Evolutionary conservation across 73 alveolate species (phyloP).

Genomic region (Paramecium tetraurelia): DNA sequence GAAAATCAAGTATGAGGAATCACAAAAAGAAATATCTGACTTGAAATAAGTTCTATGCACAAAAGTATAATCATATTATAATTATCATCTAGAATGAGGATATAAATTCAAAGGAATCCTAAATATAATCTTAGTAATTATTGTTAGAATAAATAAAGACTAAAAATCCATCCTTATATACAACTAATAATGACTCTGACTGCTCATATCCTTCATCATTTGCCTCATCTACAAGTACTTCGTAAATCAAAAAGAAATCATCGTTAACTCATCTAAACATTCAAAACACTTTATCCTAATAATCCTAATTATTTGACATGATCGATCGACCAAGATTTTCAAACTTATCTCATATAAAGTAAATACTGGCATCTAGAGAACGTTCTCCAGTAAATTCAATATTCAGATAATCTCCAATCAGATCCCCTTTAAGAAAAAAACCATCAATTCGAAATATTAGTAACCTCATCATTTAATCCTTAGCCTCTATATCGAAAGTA

Average conservation of each 20-base stretch:
- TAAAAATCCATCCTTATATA: slow-evolving; percentile 17
- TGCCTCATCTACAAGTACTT: slow-evolving; percentile 43
- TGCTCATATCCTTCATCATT: slow-evolving; percentile 39
- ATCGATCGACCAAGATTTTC: slow-evolving; percentile 26
- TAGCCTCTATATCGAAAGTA: slow-evolving; percentile 31
- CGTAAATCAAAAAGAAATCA: slow-evolving; percentile 17
- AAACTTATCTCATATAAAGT: background rate
- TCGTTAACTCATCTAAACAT: background rate
- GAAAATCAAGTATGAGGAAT: background rate
- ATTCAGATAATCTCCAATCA: background rate
- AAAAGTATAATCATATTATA: background rate
- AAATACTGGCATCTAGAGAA: background rate
- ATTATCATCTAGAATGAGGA: background rate
- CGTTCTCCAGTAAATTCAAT: background rate
- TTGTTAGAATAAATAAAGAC: background rate
- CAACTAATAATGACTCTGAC: slow-evolving; percentile 32
- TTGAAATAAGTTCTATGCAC: background rate
- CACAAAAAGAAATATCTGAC: background rate
- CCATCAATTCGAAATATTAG: background rate
- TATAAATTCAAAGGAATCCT: background rate
- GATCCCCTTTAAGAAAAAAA: slow-evolving; percentile 18
- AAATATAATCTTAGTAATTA: background rate
- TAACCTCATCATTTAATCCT: background rate
- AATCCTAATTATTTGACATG: slow-evolving; percentile 5
- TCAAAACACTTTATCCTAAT: background rate